phyloP scores from a whole-genome alignment of 2,329 filamentous ascomycete genomes.

The Myotisia sp. region DNA sequence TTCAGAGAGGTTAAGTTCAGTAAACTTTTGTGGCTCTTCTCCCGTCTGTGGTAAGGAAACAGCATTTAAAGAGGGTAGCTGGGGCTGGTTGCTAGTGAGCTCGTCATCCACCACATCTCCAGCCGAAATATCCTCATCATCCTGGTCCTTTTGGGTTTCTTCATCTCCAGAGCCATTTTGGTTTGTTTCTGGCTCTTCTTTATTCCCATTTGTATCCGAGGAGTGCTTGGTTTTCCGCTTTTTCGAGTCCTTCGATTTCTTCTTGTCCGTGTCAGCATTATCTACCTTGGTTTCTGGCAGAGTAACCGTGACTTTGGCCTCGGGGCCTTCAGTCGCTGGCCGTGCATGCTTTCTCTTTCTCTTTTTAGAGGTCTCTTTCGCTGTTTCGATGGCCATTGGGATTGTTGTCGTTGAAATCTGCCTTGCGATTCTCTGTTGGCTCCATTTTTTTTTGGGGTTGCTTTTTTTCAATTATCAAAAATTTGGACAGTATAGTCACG shows the following conservation, averaged over 20 bases:
- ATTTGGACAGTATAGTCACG: too few relatives aligned
- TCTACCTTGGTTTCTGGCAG: not conserved
- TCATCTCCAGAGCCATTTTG: constrained; percentile 19
- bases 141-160: not conserved
- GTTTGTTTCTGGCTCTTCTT: constrained; percentile 20
- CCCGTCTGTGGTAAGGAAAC: constrained; percentile 46
- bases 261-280: not conserved
- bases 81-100: constrained; percentile 20
- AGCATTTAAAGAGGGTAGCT: constrained; percentile 38
- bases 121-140: constrained; percentile 19
- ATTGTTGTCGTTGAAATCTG: too few relatives aligned
- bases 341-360: constrained; percentile 32
- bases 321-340: constrained; percentile 14
- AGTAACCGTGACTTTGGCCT: not conserved
- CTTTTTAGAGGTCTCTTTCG: constrained; percentile 29
- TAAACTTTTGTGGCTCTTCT: constrained; percentile 39
- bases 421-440: too few relatives aligned
- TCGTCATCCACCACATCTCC: constrained; percentile 23
- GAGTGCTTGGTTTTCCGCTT: constrained; percentile 27
- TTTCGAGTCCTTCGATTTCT: constrained; percentile 16
- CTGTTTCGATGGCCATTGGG: constrained; percentile 27
- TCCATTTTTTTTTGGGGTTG: too few relatives aligned
- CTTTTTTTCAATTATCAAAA: too few relatives aligned
- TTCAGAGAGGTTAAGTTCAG: constrained; percentile 5
- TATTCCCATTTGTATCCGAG: constrained; percentile 20